Percentiles rank a stretch among this genome's conserved stretches.
phyloP scores from a whole-genome alignment of 2,329 filamentous ascomycete genomes.

The Monascus ruber region DNA sequence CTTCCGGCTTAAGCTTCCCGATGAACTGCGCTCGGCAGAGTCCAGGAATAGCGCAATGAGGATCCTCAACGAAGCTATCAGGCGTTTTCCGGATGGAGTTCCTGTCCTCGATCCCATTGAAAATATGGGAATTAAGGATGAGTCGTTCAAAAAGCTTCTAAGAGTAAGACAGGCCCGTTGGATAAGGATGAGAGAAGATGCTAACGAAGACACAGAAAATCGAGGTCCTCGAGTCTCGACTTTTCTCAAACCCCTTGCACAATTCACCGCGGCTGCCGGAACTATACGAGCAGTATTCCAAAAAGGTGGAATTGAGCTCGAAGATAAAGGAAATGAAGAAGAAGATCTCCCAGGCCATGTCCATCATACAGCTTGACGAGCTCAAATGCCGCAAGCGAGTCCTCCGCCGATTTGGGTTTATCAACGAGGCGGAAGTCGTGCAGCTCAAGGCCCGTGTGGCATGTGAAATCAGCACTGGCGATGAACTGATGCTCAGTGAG shows the following conservation, averaged over 20 bases:
- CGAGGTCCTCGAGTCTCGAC: conserved; percentile 82
- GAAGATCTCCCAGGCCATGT: conserved; percentile 71
- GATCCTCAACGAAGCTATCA: conserved; percentile 63
- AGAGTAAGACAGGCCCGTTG: conserved; percentile 32
- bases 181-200: not conserved
- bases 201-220: conserved; percentile 58
- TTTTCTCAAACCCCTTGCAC: conserved; percentile 82
- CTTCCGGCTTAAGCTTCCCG: conserved; percentile 70
- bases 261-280: conserved; percentile 73
- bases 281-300: conserved; percentile 76
- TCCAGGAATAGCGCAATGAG: conserved; percentile 59
- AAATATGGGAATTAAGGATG: conserved; percentile 89
- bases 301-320: conserved; percentile 62
- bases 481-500: conserved; percentile 87
- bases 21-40: conserved; percentile 57
- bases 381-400: conserved; percentile 94
- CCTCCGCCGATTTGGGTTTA: conserved; percentile 83
- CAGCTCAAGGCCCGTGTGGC: conserved; percentile 95
- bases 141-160: conserved; percentile 84
- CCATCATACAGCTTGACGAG: conserved; percentile 87
- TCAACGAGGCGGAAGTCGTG: conserved; percentile 90
- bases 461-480: conserved; percentile 93
- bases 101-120: conserved; percentile 85
- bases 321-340: conserved; percentile 85
- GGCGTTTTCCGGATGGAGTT: conserved; percentile 84